These are phyloP conservation scores for Ophiostoma himal-ulmi DNA, from an alignment of 2,329 filamentous ascomycete genomes.

Conservation along the genomic window DNA sequence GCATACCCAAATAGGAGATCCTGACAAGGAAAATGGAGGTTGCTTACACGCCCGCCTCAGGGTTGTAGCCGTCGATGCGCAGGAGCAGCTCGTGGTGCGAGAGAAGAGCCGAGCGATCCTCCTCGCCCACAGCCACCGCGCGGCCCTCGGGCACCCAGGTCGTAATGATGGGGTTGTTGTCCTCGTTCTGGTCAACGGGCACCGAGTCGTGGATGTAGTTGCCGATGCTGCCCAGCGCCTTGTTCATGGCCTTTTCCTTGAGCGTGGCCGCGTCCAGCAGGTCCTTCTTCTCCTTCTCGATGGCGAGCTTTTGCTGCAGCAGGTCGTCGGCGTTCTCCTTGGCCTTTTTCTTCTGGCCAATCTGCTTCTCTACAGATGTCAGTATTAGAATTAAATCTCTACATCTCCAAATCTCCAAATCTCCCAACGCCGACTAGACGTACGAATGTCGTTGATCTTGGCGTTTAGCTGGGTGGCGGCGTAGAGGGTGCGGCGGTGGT, in stretches of 20 bases:
- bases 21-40: too few relatives aligned
- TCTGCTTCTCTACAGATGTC: constrained; percentile 24
- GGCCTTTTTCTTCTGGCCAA: constrained; percentile 72
- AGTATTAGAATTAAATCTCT: background rate
- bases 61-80: constrained; percentile 84
- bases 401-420: too few relatives aligned
- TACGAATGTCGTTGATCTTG: constrained; percentile 64
- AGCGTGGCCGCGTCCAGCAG: constrained; percentile 63
- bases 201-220: constrained; percentile 90
- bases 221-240: constrained; percentile 77
- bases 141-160: constrained; percentile 76
- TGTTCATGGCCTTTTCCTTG: constrained; percentile 68
- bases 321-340: constrained; percentile 84
- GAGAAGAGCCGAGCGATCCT: constrained; percentile 65
- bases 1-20: too few relatives aligned
- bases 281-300: constrained; percentile 72
- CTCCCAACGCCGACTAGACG: background rate
- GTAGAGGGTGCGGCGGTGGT: constrained; percentile 60
- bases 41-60: constrained; percentile 66
- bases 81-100: constrained; percentile 94
- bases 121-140: constrained; percentile 42
- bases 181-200: constrained; percentile 77
- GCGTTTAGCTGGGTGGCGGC: constrained; percentile 68
- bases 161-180: constrained; percentile 71
- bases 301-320: constrained; percentile 60